Evolutionary conservation across 2,329 filamentous ascomycete genomes (phyloP).

Genomic region (Onygena corvina): DNA sequence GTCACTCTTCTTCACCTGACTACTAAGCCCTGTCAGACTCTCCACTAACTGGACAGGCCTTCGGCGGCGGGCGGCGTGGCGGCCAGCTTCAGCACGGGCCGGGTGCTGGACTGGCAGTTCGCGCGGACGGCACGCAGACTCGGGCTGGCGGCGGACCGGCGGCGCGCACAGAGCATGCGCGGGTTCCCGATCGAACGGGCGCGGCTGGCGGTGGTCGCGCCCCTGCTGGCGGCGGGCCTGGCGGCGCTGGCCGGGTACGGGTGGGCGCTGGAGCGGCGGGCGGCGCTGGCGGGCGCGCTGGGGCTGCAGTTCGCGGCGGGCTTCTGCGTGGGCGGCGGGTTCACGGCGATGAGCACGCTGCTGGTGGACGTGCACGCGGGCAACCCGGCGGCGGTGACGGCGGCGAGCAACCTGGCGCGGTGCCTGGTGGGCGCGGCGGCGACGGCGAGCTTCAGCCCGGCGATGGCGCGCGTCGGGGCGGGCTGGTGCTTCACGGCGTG

Average conservation of each 20-base stretch:
- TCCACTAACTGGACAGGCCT: constrained; percentile 7
- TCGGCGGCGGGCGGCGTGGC: constrained; percentile 19
- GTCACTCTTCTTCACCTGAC: too few relatives aligned
- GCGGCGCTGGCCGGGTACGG: constrained; percentile 34
- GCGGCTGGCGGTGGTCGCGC: constrained; percentile 25
- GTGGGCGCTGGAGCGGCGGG: constrained; percentile 40
- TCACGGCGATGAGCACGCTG: constrained; percentile 40
- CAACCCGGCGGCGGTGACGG: constrained; percentile 41
- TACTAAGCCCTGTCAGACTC: too few relatives aligned
- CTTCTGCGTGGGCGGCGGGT: constrained; percentile 39
- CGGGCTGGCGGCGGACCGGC: constrained; percentile 49
- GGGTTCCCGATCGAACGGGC: constrained; percentile 41
- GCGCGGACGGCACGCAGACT: constrained; percentile 51
- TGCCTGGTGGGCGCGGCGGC: constrained; percentile 43
- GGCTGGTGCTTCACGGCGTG: constrained; percentile 32
- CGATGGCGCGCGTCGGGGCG: constrained; percentile 29
- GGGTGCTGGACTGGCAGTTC: constrained; percentile 60
- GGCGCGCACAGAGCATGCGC: constrained; percentile 41
- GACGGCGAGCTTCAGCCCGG: constrained; percentile 33
- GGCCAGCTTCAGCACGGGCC: constrained; percentile 33
- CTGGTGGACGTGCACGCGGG: constrained; percentile 44
- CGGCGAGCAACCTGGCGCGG: constrained; percentile 42
- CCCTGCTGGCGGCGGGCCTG: constrained; percentile 21
- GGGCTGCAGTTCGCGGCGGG: constrained; percentile 42
- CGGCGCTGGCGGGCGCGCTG: constrained; percentile 41